These are phyloP conservation scores for Guyanaporus albipodus DNA, from an alignment of 768 basidiomycete genomes.

Conservation along the genomic window DNA sequence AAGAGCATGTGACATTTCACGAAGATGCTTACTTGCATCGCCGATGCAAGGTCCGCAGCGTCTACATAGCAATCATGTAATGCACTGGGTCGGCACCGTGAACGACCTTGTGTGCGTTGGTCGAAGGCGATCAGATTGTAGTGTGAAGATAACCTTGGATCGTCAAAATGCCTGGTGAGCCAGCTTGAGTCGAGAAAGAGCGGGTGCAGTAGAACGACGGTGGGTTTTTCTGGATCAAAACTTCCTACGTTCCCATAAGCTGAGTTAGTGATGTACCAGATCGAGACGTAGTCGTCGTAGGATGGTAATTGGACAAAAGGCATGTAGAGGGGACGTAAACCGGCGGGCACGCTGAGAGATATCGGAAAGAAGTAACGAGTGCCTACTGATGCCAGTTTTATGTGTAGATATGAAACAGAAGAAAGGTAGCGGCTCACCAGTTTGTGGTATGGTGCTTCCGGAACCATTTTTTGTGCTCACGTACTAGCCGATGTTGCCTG, in stretches of 20 bases:
- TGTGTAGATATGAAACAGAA: slow-evolving; percentile 13
- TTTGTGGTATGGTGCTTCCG: slow-evolving; percentile 18
- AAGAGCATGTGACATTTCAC: background rate
- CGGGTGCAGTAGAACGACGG: slow-evolving; percentile 65
- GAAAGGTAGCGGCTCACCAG: background rate
- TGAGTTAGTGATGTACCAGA: slow-evolving; percentile 71
- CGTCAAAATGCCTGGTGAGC: slow-evolving; percentile 63
- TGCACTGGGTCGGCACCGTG: slow-evolving; percentile 47
- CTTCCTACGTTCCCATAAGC: slow-evolving; percentile 54
- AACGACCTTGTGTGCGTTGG: slow-evolving; percentile 59
- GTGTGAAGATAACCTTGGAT: slow-evolving; percentile 51
- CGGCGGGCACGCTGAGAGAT: slow-evolving; percentile 2
- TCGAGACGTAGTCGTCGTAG: slow-evolving; percentile 61
- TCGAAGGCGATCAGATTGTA: slow-evolving; percentile 79
- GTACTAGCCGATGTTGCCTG: slow-evolving; percentile 23
- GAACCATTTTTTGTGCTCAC: slow-evolving; percentile 12
- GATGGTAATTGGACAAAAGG: slow-evolving; percentile 66
- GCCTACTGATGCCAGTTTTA: slow-evolving; percentile 16
- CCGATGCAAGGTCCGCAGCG: slow-evolving; percentile 70
- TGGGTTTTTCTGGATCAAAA: slow-evolving; percentile 63
- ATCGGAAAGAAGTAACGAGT: slow-evolving; percentile 1
- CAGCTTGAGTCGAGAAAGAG: slow-evolving; percentile 66
- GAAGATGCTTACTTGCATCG: slow-evolving; percentile 48
- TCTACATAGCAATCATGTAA: slow-evolving; percentile 74
- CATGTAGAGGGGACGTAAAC: slow-evolving; percentile 47